A percentile compares a stretch with the other conserved stretches of the same genome.
phyloP scores from a whole-genome alignment of 768 basidiomycete species.

The Auriscalpium microsporum region DNA sequence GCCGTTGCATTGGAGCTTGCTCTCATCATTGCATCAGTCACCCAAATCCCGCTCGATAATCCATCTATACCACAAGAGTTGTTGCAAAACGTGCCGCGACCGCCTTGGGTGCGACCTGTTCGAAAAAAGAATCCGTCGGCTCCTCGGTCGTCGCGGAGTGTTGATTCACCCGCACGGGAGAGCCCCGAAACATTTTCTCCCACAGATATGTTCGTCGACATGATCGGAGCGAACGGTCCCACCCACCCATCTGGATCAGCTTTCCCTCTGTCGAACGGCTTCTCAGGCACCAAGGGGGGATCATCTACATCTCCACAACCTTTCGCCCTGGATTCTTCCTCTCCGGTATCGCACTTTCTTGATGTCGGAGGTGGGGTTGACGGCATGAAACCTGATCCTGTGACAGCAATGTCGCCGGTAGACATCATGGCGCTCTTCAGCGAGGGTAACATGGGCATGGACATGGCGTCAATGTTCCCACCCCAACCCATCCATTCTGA shows the following conservation, averaged over 20 bases:
- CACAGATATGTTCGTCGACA: slow-evolving; percentile 3
- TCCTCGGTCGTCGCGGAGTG: slow-evolving; percentile 28
- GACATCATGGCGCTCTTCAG: slow-evolving; percentile 10
- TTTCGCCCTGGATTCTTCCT: not conserved
- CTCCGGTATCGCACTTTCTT: not conserved
- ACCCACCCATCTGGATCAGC: no score
- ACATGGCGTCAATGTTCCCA: no score
- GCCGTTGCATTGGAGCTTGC: not conserved
- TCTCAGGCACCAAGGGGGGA: not conserved
- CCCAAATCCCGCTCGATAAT: slow-evolving; percentile 77
- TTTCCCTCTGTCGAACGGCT: no score
- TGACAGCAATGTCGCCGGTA: not conserved
- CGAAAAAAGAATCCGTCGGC: slow-evolving; percentile 60
- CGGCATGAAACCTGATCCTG: not conserved
- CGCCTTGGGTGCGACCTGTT: slow-evolving; percentile 85
- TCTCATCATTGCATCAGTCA: slow-evolving; percentile 36
- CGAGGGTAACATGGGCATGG: slow-evolving; percentile 3
- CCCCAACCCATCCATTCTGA: no score
- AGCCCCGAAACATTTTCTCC: slow-evolving; percentile 8
- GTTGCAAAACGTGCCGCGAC: slow-evolving; percentile 42
- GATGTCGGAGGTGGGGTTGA: not conserved
- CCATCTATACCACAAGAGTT: slow-evolving; percentile 44
- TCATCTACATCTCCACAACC: not conserved
- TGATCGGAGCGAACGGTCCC: not conserved
- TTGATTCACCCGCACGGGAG: slow-evolving; percentile 6